Conservation (phyloP, 805 yeast genomes). For the Candida ulmi region DNA sequence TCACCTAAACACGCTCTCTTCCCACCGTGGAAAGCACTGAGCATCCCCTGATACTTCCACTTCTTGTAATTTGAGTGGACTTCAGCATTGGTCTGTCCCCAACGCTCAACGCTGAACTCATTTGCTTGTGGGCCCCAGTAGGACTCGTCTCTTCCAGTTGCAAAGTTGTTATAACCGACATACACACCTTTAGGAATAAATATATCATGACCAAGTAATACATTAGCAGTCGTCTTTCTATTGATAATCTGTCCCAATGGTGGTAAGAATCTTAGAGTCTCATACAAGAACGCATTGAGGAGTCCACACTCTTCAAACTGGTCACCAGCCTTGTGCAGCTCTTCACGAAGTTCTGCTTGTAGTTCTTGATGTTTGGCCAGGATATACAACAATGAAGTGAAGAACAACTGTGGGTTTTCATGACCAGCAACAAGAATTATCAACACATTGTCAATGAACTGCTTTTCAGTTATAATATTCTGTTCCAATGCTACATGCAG, state of each 20-base stretch:
- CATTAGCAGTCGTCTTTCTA: slow-evolving; percentile 34
- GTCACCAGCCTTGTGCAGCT: too few species aligned
- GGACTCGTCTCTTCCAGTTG: slow-evolving; percentile 38
- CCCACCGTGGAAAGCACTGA: slow-evolving; percentile 56
- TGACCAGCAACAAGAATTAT: slow-evolving; percentile 58
- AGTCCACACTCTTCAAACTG: slow-evolving; percentile 19
- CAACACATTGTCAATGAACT: slow-evolving; percentile 47
- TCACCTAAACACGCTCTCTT: slow-evolving; percentile 58
- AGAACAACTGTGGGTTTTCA: slow-evolving; percentile 52
- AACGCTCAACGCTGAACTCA: slow-evolving; percentile 40
- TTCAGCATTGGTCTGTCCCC: slow-evolving; percentile 40
- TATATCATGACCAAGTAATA: slow-evolving; percentile 36
- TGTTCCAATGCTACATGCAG: slow-evolving; percentile 34
- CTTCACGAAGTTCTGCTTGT: slow-evolving; percentile 29
- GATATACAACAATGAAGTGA: slow-evolving; percentile 41
- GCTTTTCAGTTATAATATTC: slow-evolving; percentile 36
- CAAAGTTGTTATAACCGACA: slow-evolving; percentile 51
- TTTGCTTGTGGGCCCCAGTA: slow-evolving; percentile 44
- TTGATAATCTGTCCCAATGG: slow-evolving; percentile 55
- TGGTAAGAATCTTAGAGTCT: slow-evolving; percentile 46
- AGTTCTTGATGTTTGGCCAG: slow-evolving; percentile 35
- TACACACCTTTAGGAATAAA: slow-evolving; percentile 44
- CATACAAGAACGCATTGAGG: slow-evolving; percentile 35
- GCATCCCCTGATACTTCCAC: slow-evolving; percentile 38
- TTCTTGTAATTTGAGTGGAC: slow-evolving; percentile 33